Base-by-base conservation (phyloP, 2,329 filamentous ascomycete species). In the Elsinoe fawcettii region DNA sequence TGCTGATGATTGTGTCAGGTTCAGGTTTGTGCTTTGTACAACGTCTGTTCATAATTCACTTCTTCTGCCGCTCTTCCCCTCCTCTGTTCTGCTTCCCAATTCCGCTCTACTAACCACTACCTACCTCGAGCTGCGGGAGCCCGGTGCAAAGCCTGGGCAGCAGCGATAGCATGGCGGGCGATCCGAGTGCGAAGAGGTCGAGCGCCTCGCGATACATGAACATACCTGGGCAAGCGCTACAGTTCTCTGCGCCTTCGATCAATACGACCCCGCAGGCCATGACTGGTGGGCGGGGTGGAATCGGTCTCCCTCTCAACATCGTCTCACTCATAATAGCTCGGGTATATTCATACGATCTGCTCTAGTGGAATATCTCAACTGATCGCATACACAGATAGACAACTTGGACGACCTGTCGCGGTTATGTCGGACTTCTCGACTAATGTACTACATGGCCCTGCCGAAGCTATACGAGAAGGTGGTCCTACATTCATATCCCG, bases 361-460 rank as follows among this genome's bases (percentile, higher is more conserved):
- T 18, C 5, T 3, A 12, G 16, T 43, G 20, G n/a, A 7, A 16
- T 16, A n/a, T 18, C 23, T 1, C 9, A 22, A 11, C 56, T 60
- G 41, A 59, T 32, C 41, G 32, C 43, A 43, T 27, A 30, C 51
- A 12, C 63, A 82, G 80, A 70, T 85, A 49, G 79, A 84, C 60
- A 74, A 83, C 70, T 72, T 75, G 43, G 77, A 70, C 59, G 82
- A 84, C 65, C 75, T 85, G 23, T 80, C 81, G 30, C 75, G 80
- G 59, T 68, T 83, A 55, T 83, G 80, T 61, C 75, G 80, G 58
- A 82, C 81, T 54, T 83, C 79, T 60, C 76, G 80, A 12, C 74
- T 85, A 39, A 75, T 84, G 63, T 81, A 84, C 63, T 85, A 85
- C 70, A 84, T 85, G 80, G 75, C 79, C 32, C 71, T 84, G 2